phyloP scores from a whole-genome alignment of 768 basidiomycete genomes.

The Rhodotorula diobovata region DNA sequence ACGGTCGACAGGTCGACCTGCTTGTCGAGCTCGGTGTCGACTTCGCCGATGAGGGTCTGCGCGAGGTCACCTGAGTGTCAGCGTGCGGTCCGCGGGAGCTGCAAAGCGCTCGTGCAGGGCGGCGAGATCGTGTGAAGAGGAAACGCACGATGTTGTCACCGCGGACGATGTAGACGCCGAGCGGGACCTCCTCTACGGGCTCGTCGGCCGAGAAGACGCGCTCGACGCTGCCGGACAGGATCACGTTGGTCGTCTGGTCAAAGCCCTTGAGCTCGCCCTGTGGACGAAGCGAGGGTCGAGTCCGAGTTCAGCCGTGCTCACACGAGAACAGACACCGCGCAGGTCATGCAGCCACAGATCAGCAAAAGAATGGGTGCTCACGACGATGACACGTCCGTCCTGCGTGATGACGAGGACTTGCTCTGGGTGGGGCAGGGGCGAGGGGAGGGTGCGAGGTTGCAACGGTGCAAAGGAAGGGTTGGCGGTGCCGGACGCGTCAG shows the following conservation, averaged over 20 bases:
- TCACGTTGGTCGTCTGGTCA: constrained; percentile 93
- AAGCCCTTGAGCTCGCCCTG: constrained; percentile 87
- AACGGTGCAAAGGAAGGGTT: too few relatives aligned
- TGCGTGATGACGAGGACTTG: constrained; percentile 90
- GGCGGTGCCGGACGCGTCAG: not conserved
- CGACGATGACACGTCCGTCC: constrained; percentile 91
- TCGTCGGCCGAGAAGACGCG: constrained; percentile 86
- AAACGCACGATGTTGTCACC: constrained; percentile 88
- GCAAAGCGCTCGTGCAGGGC: not conserved
- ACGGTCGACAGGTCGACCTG: constrained; percentile 72
- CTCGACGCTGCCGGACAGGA: constrained; percentile 88
- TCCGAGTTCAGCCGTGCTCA: not conserved
- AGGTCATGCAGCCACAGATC: too few relatives aligned
- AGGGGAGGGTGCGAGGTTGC: not conserved
- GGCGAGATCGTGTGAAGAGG: not conserved
- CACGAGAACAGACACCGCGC: too few relatives aligned
- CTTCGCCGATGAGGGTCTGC: constrained; percentile 51
- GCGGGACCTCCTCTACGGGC: constrained; percentile 85
- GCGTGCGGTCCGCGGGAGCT: too few relatives aligned
- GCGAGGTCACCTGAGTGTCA: not conserved
- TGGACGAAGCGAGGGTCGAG: not conserved
- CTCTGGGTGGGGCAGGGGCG: constrained; percentile 55
- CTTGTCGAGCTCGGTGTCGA: constrained; percentile 68
- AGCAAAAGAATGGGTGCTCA: constrained; percentile 51
- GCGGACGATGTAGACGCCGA: constrained; percentile 94